Percentiles rank a stretch among this genome's conserved stretches.
These are phyloP conservation scores for Jamesozyma jinghongensis DNA, from an alignment of 805 yeast genomes.

Conservation along the genomic window DNA sequence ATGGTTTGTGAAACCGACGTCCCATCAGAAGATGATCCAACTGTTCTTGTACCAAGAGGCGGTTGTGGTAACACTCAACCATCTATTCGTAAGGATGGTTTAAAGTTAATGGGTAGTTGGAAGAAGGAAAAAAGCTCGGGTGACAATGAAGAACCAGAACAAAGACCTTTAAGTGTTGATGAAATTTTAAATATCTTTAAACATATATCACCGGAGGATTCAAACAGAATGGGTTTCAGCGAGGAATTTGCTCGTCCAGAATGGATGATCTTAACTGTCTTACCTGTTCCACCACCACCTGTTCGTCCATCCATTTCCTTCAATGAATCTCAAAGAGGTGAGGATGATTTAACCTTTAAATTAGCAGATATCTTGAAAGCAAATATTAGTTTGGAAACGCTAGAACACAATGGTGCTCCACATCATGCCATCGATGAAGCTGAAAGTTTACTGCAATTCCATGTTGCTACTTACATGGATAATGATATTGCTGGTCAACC, in stretches of 20 bases:
- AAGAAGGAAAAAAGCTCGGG: conserved; percentile 68
- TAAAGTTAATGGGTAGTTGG: conserved; percentile 98
- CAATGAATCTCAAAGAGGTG: conserved; percentile 96
- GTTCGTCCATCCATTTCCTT: conserved; percentile 98
- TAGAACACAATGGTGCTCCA: conserved; percentile 98
- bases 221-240: conserved; percentile 74
- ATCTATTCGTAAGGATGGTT: conserved; percentile 88
- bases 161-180: conserved; percentile 75
- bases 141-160: conserved; percentile 87
- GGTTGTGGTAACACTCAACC: conserved; percentile 99
- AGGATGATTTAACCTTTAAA: conserved; percentile 96
- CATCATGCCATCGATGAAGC: conserved; percentile 96
- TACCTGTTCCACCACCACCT: conserved; percentile 99
- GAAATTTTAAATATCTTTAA: conserved; percentile 88
- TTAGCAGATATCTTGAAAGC: conserved; percentile 95
- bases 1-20: conserved; percentile 91
- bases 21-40: conserved; percentile 53
- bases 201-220: conserved; percentile 81
- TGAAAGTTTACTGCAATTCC: conserved; percentile 90
- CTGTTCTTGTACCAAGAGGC: conserved; percentile 59
- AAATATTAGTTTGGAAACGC: conserved; percentile 90
- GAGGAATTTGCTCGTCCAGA: conserved; percentile 98
- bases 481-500: conserved; percentile 99
- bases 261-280: conserved; percentile 94
- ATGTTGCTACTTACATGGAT: conserved; percentile 99